Evolutionary conservation across 192 early-diverging fungal species (phyloP), one percentile per base, ranked within the genome.

Genomic region (Rhizophagus clarus): DNA sequence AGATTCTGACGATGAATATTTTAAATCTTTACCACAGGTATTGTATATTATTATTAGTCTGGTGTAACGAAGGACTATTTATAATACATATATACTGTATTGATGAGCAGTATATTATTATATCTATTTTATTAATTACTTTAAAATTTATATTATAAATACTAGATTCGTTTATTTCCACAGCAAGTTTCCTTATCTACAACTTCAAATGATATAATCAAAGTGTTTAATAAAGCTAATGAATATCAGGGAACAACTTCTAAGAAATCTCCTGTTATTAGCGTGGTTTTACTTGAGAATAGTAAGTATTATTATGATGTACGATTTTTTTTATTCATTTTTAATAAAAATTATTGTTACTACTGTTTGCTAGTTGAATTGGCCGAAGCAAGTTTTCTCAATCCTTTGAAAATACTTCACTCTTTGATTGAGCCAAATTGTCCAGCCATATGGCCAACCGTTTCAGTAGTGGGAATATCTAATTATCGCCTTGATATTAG

Each of bases 171-270:
- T 28, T 29, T 79, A 12, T 72, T 79, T 22, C 69, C 79, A 0
- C 69, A 79, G 29, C 79, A 79, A 72, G 79, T 74, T n/a, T 79
- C 79, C 0, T 69, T 70, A 31, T 60, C 79, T 28, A 72, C 79
- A 20, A 79, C 79, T 20, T 79, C 79, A 20, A 49, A 79, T 34
- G 79, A 49, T 0, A 79, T 79, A 79, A 73, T 34, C 24, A 74
- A 32, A n/a, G 24, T 22, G 37, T 79, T 79, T 45, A 29, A 69
- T 28, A 79, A 72, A 42, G 79, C 79, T n/a, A 22, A 47, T 31
- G 61, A 7, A 56, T 79, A 73, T 37, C 68, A 79, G 29, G 51
- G 56, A 60, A 69, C 20, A 11, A 72, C 26, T 61, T 70, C 79
- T n/a, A 26, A 72, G 15, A n/a, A 72, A 49, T 79, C 72, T 28